Evolutionary conservation across 192 early-diverging fungal species (phyloP), one percentile per base, ranked within the genome.

Genomic region (Chytriomyces sp.): DNA sequence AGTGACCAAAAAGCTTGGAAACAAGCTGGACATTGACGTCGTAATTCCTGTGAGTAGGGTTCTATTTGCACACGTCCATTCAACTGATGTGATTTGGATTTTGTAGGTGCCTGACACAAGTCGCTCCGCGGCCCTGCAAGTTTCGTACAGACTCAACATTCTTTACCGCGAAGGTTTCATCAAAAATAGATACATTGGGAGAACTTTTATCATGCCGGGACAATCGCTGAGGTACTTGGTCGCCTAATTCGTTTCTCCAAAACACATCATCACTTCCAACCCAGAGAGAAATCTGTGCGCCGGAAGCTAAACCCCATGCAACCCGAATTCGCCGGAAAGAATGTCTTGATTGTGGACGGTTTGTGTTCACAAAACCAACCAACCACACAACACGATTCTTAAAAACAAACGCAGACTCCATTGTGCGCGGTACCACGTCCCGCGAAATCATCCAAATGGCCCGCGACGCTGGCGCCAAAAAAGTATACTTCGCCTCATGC

Each of bases 181-280:
- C 84, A 99, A 99, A 85, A 99, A 99, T 89, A 83, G 96, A 70
- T 99, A 99, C 77, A 88, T 99, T 83, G 98, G 96, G 19, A 89
- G 98, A 69, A 98, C 98, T 22, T 99, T 99, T 73, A 99, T 99
- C 72, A 99, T 99, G 98, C 96, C 98, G 31, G 98, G 96, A 22
- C 98, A 99, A 81, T 71, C 62, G 26, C 70, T 79, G 52, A 41
- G 83, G 72, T 78, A 33, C 41, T 36, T 60, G 14, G 10, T 31
- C 32, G 17, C 57, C 7, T 31, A 55, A 37, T 58, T 57, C 55
- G n/a, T 33, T 49, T 74, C 3, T 32, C 39, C 26, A n/a, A n/a
- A n/a, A n/a, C n/a, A n/a, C 17, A 14, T 0, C 39, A n/a, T 25
- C 32, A 3, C 53, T 3, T 25, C 52, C 64, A 66, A 66, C 44